Base-by-base conservation (phyloP, 495 filamentous ascomycete species). In the Penicillium egyptiacum region DNA sequence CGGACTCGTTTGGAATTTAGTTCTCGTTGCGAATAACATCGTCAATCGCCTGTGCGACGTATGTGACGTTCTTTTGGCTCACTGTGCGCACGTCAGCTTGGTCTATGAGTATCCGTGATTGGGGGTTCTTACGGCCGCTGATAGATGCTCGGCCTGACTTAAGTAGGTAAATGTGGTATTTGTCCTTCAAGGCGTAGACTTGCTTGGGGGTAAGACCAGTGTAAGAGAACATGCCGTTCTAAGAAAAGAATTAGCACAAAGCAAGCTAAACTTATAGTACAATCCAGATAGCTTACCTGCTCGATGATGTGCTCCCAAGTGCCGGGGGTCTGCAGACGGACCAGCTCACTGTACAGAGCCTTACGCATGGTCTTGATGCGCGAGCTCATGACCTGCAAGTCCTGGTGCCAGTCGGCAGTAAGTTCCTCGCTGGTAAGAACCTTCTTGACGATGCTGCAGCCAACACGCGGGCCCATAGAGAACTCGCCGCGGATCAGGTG, bases 181-280 rank as follows among this genome's bases (percentile, higher is more conserved):
- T 75, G 33, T 78, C 75, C 66, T 76, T 77, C 58, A 78, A 64
- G 25, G 66, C 67, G 51, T 74, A 64, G 53, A 78, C 73, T 67
- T 80, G 77, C 39, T 72, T 68, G 26, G 71, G 70, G 41, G 73
- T 75, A 3, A 79, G 65, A 41, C 77, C 77, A 20, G 78, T 81
- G 66, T 79, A 79, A 41, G 75, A 79, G 60, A 81, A 81, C 79
- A 81, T 81, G 31, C 79, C 79, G 50, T 74, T 80, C 76, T 81
- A 50, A n/a, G 50, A 33, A 50, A 43, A 46, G 42, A 33, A 59
- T 61, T 44, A 63, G 52, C 43, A 58, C 28, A 46, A 11, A 16
- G 11, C 19, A 45, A 12, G 39, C 31, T 19, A 17, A 33, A 49
- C 22, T 31, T 22, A 5, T 23, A 16, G 16, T 39, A 9, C 4